These are phyloP conservation scores for Paulownia fortunei DNA, from an alignment of 257 asterid species.

Conservation along the genomic window DNA sequence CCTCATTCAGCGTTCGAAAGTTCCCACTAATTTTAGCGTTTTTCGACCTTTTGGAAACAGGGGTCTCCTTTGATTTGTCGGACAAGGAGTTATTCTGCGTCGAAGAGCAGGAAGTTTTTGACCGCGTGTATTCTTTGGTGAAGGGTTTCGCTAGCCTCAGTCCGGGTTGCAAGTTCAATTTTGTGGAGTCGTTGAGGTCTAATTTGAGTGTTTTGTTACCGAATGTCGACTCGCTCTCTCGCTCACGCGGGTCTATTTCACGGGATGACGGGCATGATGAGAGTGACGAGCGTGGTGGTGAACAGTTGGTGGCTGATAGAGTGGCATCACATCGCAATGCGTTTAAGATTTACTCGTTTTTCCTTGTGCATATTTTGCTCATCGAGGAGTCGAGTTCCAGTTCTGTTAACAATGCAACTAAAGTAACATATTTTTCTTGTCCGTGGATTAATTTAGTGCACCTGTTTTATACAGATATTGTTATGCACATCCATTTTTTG, in stretches of 20 bases:
- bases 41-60: slow-evolving; percentile 37
- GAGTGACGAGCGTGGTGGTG: slow-evolving; percentile 47
- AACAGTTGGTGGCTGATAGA: slow-evolving; percentile 51
- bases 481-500: neutral
- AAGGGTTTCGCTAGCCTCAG: slow-evolving; percentile 67
- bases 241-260: slow-evolving; percentile 46
- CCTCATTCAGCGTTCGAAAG: neutral
- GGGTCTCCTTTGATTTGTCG: slow-evolving; percentile 84
- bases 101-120: slow-evolving; percentile 91
- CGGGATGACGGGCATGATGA: slow-evolving; percentile 51
- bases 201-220: slow-evolving; percentile 90
- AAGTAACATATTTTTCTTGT: slow-evolving; percentile 46
- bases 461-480: neutral
- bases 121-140: slow-evolving; percentile 78
- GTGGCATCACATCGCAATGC: slow-evolving; percentile 88
- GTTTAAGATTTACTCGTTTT: slow-evolving; percentile 84
- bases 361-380: slow-evolving; percentile 76
- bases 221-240: slow-evolving; percentile 69
- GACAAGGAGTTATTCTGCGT: slow-evolving; percentile 88
- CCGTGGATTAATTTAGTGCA: neutral
- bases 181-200: slow-evolving; percentile 90
- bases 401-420: slow-evolving; percentile 47
- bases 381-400: slow-evolving; percentile 62
- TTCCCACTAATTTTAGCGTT: neutral
- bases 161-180: slow-evolving; percentile 69